Base-by-base conservation (phyloP, 441 rosid species). In the Jatropha podagrica region DNA sequence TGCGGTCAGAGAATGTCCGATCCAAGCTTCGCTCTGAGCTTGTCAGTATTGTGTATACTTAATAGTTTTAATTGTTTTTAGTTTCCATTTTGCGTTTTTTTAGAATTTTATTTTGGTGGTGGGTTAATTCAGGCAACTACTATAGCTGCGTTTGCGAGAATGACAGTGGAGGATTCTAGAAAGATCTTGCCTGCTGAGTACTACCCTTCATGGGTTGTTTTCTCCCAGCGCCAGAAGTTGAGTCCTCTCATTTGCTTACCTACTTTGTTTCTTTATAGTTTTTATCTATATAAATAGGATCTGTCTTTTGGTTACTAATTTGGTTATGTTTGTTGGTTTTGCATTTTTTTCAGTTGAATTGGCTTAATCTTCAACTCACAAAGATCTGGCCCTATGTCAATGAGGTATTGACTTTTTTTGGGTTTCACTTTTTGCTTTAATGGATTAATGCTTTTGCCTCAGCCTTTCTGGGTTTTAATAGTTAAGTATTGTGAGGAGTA, bases 341-440 rank as follows among this genome's bases (percentile, higher is more conserved):
- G 48, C 3, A 66, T 71, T 81, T 73, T 27, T 74, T 88, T 76
- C 90, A 91, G 97, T 86, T 94, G 89, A 88, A 81, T 69, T 94
- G 99, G 99, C 88, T 96, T n/a, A 96, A 96, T 78, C 83, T 76
- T 64, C 98, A 91, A 64, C 92, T 96, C 44, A 85, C 86, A 32
- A 96, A 96, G 95, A 91, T 96, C 88, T 96, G 99, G 99, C 98
- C 98, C 76, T 88, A 86, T 78, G 99, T 96, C 69, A 67, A 92
- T 76, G 87, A 81, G 93, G 99, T 95, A 79, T 17, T 42, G 15
- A 17, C 5, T 54, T 62, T 40, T 42, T 20, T 42, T 18, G 8
- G 37, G 60, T 59, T 77, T 41, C 52, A 46, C n/a, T 70, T 63
- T 60, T 58, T 65, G n/a, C 60, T 63, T 23, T 74, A 65, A 42